Evolutionary conservation across 495 filamentous ascomycete species (phyloP), one percentile per base, ranked within the genome.

Genomic region (Margaritispora aquatica): DNA sequence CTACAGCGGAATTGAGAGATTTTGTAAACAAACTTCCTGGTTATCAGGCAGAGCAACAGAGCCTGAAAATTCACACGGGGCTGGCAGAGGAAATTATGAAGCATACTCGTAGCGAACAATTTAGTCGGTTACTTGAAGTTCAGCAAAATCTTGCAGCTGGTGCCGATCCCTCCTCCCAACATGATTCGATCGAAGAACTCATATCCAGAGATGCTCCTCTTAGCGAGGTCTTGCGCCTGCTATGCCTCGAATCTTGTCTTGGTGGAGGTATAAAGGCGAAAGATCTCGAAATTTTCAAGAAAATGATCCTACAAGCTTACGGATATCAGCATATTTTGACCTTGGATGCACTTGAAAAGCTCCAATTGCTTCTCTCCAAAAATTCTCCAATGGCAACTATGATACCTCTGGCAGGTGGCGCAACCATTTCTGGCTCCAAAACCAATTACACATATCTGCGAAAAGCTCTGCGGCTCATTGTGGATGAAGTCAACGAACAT

Each of bases 101-200:
- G 66, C 80, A 89, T 62, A 99, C 95, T 1, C 80, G 87, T 27
- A 84, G 89, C 13, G 93, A 97, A 61, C 82, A 86, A 56, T 99
- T 97, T 75, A 88, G 84, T 62, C 88, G 89, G 63, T 77, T 88
- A 36, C 76, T 97, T 1, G 95, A 97, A 72, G 88, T 97, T 9
- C 95, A 99, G 69, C 95, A 97, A 71, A 96, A 95, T 66, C 81
- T 96, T 55, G 91, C 90, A n/a, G 90, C 90, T 1, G 94, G 92
- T 51, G 81, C 89, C 21, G 94, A 98, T 66, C 86, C 92, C 15
- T 87, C 84, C 19, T 88, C 88, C 20, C 89, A 96, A 70, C 90
- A 96, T 67, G 90, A 96, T 26, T 82, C 83, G 1, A 89, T 99
- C 58, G 90, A 94, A 73, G 95, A 99, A 68, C 79, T 99, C 20